These are phyloP conservation scores for Suillus cothurnatus DNA, from an alignment of 768 basidiomycete genomes.

Conservation along the genomic window DNA sequence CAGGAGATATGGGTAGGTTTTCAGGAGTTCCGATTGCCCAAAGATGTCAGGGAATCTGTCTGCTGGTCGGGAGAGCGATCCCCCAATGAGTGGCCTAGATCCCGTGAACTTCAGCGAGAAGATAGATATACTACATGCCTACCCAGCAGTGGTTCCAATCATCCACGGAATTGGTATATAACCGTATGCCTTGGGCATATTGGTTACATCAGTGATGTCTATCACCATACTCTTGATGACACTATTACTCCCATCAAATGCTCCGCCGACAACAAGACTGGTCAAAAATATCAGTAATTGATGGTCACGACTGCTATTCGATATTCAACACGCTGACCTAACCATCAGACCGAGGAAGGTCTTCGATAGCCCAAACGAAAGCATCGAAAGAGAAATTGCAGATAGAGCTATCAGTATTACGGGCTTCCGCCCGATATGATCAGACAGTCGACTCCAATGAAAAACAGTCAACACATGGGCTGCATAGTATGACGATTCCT, in stretches of 20 bases:
- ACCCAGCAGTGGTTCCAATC: conserved; percentile 45
- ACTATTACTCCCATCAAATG: conserved; percentile 55
- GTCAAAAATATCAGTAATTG: neutral
- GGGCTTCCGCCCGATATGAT: conserved; percentile 49
- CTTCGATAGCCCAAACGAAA: conserved; percentile 48
- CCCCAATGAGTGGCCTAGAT: conserved; percentile 67
- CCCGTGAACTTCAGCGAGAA: neutral
- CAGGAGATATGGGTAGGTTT: conserved; percentile 71
- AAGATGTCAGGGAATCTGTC: conserved; percentile 68
- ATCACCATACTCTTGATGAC: conserved; percentile 49
- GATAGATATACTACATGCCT: conserved; percentile 23
- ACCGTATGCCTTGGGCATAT: conserved; percentile 47
- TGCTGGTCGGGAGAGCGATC: conserved; percentile 60
- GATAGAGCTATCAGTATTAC: conserved; percentile 47
- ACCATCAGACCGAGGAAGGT: conserved; percentile 45
- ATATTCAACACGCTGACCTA: conserved; percentile 30
- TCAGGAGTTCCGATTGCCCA: conserved; percentile 57
- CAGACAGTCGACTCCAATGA: conserved; percentile 53
- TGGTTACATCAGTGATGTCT: conserved; percentile 43
- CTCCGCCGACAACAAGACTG: conserved; percentile 48
- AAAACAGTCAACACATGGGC: conserved; percentile 48
- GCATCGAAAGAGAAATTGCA: conserved; percentile 47
- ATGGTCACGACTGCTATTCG: neutral
- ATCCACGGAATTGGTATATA: conserved; percentile 58
- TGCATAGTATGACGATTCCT: conserved; percentile 53